Base-by-base conservation (phyloP, 176 grass and related monocot genomes). In the Zea luxurians region DNA sequence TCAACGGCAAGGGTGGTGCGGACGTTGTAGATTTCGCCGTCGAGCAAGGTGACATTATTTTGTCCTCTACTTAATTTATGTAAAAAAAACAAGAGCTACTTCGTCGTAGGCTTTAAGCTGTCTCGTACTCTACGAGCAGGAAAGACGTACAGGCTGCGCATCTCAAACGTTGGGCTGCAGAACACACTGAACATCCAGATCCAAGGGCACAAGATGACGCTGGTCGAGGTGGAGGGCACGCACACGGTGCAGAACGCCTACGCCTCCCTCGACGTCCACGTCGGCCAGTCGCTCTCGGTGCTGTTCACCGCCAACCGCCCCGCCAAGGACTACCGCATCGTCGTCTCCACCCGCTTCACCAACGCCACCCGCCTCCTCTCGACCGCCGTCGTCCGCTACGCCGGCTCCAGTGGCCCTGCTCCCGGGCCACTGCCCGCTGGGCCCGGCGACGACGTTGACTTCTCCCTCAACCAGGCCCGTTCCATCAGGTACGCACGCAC, bases 221-320 rank as follows among this genome's bases (percentile, higher is more conserved):
- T 97, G 13, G 89, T 94, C 4, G 95, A 97, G 85, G 86, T 90
- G 37, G 95, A 97, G 64, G 91, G 95, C 45, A 97, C 83, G 2
- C 91, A 94, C 83, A 97, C 95, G 13, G 49, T 97, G 34, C 91
- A 97, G 76, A 97, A 85, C 83, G 16, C 53, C 0, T 97, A 94
- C 70, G 59, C 58, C 53, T 92, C 95, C 16, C 37, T 97, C 52
- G 89, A 97, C 76, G 80, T 97, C 20, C 91, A 97, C 57, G 64
- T 74, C 10, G 91, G 95, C 10, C 95, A 97, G 73, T 97, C 95
- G 13, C 59, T 94, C 20, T 97, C 95, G 0, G 85, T 94, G 75
- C 72, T 97, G 13, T 46, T 97, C 68, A 79, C 72, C 6, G 85
- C 89, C 5, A 35, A 90, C 79, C 89, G 85, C 12, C 70, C 65